phyloP scores from a whole-genome alignment of 371 early-diverging fungal species.

The Nematocida sp. region DNA sequence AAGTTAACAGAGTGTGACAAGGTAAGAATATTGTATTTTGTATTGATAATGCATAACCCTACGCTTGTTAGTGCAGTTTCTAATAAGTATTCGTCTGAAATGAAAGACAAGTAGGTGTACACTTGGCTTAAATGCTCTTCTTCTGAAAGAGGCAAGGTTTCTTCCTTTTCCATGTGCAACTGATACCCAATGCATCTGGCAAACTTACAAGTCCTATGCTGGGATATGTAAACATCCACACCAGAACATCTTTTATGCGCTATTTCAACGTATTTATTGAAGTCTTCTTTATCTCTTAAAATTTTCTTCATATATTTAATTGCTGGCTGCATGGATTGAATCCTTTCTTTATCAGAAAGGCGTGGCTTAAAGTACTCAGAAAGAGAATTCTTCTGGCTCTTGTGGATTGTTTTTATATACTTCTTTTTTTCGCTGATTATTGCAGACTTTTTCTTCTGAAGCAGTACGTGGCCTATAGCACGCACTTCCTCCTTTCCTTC shows the following conservation, averaged over 20 bases:
- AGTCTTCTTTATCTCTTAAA: conserved; percentile 1
- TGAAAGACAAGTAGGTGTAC: conserved; percentile 17
- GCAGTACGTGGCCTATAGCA: not conserved
- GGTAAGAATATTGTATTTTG: conserved; percentile 34
- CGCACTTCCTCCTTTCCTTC: not conserved
- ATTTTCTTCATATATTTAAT: not conserved
- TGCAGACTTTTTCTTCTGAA: conserved; percentile 6
- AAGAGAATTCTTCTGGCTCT: not conserved
- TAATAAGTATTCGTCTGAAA: conserved; percentile 45
- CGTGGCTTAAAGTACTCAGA: not conserved
- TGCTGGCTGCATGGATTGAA: not conserved
- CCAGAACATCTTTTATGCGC: not conserved
- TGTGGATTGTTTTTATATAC: conserved; percentile 4
- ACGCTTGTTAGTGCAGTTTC: conserved; percentile 25
- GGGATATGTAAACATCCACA: conserved; percentile 1
- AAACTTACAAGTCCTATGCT: not conserved
- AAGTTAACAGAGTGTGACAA: conserved; percentile 22
- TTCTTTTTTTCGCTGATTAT: conserved; percentile 2
- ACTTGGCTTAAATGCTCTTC: not conserved
- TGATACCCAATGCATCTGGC: conserved; percentile 16
- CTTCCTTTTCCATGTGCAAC: not conserved
- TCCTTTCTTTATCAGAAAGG: not conserved
- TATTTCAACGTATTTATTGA: not conserved
- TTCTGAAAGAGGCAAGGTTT: not conserved
- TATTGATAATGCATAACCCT: conserved; percentile 15